These are phyloP conservation scores for Fusarium hainanense DNA, from an alignment of 2,329 filamentous ascomycete genomes.

Conservation along the genomic window DNA sequence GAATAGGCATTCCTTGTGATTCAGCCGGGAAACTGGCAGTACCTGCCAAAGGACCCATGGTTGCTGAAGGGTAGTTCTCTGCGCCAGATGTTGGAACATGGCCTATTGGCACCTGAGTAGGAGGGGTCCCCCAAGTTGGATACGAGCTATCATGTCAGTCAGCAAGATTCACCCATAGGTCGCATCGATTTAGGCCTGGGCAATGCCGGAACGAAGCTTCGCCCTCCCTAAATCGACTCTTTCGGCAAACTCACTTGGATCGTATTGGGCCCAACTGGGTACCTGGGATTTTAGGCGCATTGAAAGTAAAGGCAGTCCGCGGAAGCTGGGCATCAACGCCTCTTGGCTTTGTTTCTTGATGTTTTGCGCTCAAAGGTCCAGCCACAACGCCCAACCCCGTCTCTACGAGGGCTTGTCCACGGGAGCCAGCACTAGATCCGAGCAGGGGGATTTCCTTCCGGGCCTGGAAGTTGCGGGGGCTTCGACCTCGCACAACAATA, in stretches of 20 bases:
- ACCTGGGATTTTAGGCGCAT: conserved; percentile 65
- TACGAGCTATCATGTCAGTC: conserved; percentile 62
- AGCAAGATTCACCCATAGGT: conserved; percentile 29
- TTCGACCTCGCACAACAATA: conserved; percentile 92
- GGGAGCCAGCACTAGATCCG: conserved; percentile 78
- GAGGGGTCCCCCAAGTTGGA: conserved; percentile 63
- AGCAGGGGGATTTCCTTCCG: conserved; percentile 91
- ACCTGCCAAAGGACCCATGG: conserved; percentile 63
- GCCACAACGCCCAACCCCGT: conserved; percentile 70
- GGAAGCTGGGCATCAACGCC: conserved; percentile 65
- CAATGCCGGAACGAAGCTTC: background rate
- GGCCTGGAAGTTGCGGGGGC: conserved; percentile 93
- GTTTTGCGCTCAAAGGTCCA: conserved; percentile 65
- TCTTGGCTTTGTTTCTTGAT: conserved; percentile 64
- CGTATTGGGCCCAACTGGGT: conserved; percentile 65
- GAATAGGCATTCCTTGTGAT: conserved; percentile 64
- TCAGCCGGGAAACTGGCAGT: conserved; percentile 61
- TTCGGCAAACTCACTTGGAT: conserved; percentile 63
- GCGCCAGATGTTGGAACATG: conserved; percentile 62
- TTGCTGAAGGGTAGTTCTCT: conserved; percentile 61
- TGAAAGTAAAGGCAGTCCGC: conserved; percentile 68
- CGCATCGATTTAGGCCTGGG: background rate
- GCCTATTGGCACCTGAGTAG: conserved; percentile 57
- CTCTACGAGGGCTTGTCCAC: conserved; percentile 79
- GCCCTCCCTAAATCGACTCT: background rate